Percentiles rank a stretch among this genome's conserved stretches.
Evolutionary conservation across 306 rosid species (phyloP).

Genomic region (Prunus mume): DNA sequence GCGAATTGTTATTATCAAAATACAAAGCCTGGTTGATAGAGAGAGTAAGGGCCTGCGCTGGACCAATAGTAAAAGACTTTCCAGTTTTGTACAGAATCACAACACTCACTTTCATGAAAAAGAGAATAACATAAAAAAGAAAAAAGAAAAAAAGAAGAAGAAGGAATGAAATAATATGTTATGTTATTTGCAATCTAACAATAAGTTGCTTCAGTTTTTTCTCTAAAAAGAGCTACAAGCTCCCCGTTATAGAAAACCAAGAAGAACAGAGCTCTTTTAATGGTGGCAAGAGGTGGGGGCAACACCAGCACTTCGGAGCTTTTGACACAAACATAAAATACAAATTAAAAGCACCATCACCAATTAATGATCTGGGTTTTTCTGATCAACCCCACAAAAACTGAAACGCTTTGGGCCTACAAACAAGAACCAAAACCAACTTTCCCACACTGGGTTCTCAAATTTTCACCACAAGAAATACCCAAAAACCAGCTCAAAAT

Average conservation of each 20-base stretch:
- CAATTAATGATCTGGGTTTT: conserved; percentile 20
- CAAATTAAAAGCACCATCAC: background rate
- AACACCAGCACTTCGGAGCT: background rate
- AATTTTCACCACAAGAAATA: background rate
- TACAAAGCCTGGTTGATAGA: background rate
- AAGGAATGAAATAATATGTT: background rate
- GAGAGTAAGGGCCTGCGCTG: background rate
- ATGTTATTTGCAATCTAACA: background rate
- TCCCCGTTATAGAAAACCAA: background rate
- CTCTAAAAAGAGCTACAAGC: conserved; percentile 2
- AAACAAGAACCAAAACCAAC: conserved; percentile 4
- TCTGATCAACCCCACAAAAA: background rate
- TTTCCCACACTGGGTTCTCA: background rate
- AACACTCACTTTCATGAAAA: conserved; percentile 20
- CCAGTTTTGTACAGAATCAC: conserved; percentile 18
- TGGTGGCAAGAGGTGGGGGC: conserved; percentile 5
- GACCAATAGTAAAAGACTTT: background rate
- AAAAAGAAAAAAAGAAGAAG: background rate
- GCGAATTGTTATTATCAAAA: background rate
- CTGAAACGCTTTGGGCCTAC: conserved; percentile 17
- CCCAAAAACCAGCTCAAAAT: background rate
- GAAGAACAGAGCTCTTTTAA: background rate
- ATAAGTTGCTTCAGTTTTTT: background rate
- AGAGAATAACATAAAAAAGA: background rate
- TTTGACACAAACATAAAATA: background rate